Conservation (phyloP, 768 basidiomycete genomes). For the Hemileccinum rubropunctum region DNA sequence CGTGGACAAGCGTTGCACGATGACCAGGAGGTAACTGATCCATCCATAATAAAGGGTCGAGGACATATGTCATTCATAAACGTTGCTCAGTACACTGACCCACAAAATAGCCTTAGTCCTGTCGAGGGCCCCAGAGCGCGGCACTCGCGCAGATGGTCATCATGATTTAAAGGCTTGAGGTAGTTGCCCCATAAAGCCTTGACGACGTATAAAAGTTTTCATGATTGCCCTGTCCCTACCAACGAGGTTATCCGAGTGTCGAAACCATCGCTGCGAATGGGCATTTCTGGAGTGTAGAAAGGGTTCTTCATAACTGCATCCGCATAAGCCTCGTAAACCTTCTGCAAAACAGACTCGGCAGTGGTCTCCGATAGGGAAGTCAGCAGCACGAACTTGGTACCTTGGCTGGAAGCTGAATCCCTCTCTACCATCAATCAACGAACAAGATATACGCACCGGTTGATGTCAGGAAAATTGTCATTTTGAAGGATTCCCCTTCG, state of each 20-base stretch:
- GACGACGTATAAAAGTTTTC: slow-evolving; percentile 2
- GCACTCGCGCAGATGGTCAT: background rate
- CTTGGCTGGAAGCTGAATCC: slow-evolving; percentile 38
- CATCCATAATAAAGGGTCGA: background rate
- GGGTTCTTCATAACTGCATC: slow-evolving; percentile 99
- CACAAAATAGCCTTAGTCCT: background rate
- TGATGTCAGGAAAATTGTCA: slow-evolving; percentile 84
- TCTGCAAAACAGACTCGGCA: slow-evolving; percentile 70
- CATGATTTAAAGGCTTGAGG: background rate
- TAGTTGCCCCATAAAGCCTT: background rate
- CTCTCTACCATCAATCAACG: background rate
- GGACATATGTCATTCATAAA: background rate
- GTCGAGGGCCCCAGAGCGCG: background rate
- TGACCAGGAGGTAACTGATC: background rate
- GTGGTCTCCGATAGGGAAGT: slow-evolving; percentile 76
- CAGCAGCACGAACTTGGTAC: slow-evolving; percentile 92
- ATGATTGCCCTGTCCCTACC: slow-evolving; percentile 43
- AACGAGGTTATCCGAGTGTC: slow-evolving; percentile 66
- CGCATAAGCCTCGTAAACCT: slow-evolving; percentile 90
- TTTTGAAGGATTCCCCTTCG: slow-evolving; percentile 93
- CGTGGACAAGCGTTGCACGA: slow-evolving; percentile 13
- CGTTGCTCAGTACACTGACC: background rate
- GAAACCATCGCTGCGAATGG: slow-evolving; percentile 88
- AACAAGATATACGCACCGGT: slow-evolving; percentile 59
- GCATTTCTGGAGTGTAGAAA: slow-evolving; percentile 99